Evolutionary conservation across 2,329 filamentous ascomycete species (phyloP).

Genomic region (Colletotrichum neosansevieriae): DNA sequence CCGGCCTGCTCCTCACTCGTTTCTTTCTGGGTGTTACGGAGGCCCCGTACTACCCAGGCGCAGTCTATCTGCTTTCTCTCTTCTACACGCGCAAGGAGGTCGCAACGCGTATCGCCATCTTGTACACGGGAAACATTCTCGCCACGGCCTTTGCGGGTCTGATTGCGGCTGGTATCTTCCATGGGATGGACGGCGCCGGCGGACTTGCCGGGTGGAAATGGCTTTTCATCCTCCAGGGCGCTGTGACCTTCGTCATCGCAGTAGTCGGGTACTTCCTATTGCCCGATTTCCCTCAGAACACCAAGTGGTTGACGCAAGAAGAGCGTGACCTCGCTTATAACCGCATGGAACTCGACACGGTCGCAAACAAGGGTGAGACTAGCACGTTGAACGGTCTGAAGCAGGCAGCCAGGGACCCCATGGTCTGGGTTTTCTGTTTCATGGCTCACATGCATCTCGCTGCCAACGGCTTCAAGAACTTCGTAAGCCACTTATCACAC

Average conservation of each 20-base stretch:
- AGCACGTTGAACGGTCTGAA: slow-evolving; percentile 45
- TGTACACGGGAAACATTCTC: slow-evolving; percentile 71
- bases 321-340: slow-evolving; percentile 42
- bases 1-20: slow-evolving; percentile 49
- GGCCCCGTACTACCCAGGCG: slow-evolving; percentile 44
- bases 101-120: slow-evolving; percentile 70
- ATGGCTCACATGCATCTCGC: slow-evolving; percentile 65
- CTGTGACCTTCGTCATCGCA: slow-evolving; percentile 48
- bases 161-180: slow-evolving; percentile 72
- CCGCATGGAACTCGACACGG: slow-evolving; percentile 45
- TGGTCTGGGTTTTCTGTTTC: slow-evolving; percentile 59
- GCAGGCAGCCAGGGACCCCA: slow-evolving; percentile 54
- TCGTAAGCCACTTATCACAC: slow-evolving; percentile 43
- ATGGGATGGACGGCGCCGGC: slow-evolving; percentile 60
- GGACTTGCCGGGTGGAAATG: slow-evolving; percentile 57
- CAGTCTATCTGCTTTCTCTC: slow-evolving; percentile 65
- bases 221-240: slow-evolving; percentile 57
- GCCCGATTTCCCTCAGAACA: slow-evolving; percentile 43
- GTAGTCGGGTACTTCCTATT: slow-evolving; percentile 41
- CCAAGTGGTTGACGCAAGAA: slow-evolving; percentile 43
- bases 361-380: slow-evolving; percentile 43
- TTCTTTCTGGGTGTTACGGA: slow-evolving; percentile 53
- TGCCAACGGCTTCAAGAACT: slow-evolving; percentile 59
- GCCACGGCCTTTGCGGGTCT: slow-evolving; percentile 77
- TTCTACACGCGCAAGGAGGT: slow-evolving; percentile 78